Evolutionary conservation across 73 alveolate species (phyloP).

Genomic region (Chromera velia): DNA sequence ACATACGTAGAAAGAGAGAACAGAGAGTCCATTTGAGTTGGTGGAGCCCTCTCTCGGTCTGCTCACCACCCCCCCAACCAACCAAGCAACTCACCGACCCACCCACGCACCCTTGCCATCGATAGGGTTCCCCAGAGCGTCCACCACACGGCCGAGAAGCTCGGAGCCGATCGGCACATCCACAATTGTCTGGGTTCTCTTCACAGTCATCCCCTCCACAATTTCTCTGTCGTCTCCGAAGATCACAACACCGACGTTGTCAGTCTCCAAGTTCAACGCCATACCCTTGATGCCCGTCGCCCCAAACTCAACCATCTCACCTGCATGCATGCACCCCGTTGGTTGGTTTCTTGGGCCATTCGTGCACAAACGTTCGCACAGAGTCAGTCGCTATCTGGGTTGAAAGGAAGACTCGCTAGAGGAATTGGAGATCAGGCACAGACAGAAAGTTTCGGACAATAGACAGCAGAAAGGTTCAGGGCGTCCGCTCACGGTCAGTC

Average conservation of each 20-base stretch:
- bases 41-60: too few relatives aligned
- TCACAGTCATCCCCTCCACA: slow-evolving; percentile 71
- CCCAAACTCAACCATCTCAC: slow-evolving; percentile 96
- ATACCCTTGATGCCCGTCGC: slow-evolving; percentile 86
- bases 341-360: not conserved
- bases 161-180: slow-evolving; percentile 88
- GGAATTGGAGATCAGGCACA: not conserved
- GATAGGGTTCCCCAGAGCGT: slow-evolving; percentile 71
- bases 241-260: slow-evolving; percentile 91
- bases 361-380: too few relatives aligned
- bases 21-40: too few relatives aligned
- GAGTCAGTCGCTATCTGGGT: not conserved
- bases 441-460: not conserved
- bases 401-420: not conserved
- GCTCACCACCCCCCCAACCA: too few relatives aligned
- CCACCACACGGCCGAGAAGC: slow-evolving; percentile 74
- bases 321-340: slow-evolving; percentile 23
- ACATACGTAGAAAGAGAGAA: too few relatives aligned
- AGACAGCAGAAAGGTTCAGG: not conserved
- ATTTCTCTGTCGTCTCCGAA: slow-evolving; percentile 72
- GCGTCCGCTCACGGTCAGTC: not conserved
- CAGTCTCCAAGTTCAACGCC: slow-evolving; percentile 92
- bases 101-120: slow-evolving; percentile 68
- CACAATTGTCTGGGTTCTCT: slow-evolving; percentile 85
- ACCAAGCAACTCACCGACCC: too few relatives aligned